Evolutionary conservation across 208 protist species (phyloP).

Genomic region (Crithidia bombi): DNA sequence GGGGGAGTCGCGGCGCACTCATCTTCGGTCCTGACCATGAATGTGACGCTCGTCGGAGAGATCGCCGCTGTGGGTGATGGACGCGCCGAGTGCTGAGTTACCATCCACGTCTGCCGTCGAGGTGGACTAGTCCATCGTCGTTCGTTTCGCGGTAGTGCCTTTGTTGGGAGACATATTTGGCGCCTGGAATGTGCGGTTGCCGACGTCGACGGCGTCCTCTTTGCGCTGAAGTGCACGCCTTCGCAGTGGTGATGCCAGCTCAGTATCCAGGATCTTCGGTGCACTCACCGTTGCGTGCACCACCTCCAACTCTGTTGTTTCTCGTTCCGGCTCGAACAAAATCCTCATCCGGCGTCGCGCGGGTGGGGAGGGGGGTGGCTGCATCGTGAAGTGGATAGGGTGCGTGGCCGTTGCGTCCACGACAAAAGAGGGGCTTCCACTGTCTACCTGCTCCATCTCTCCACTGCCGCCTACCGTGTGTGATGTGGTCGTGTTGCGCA

Average conservation of each 20-base stretch:
- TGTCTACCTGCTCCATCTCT: no score
- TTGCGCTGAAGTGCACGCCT: background rate
- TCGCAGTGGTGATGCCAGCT: background rate
- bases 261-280: background rate
- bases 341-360: background rate
- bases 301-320: background rate
- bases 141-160: background rate
- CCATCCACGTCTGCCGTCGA: background rate
- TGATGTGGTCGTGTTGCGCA: no score
- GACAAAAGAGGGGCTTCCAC: background rate
- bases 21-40: background rate
- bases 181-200: background rate
- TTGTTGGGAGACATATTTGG: background rate
- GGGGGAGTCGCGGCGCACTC: background rate
- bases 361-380: background rate
- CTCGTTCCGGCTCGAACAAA: background rate
- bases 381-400: background rate
- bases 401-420: background rate
- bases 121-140: background rate
- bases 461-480: no score
- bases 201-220: background rate
- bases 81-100: constrained; percentile 1
- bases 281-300: background rate
- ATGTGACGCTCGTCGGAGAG: background rate
- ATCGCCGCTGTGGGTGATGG: constrained; percentile 2